Evolutionary conservation across 805 yeast genomes (phyloP), one percentile per base, ranked within the genome.

Genomic region (Lipomyces oligophaga): DNA sequence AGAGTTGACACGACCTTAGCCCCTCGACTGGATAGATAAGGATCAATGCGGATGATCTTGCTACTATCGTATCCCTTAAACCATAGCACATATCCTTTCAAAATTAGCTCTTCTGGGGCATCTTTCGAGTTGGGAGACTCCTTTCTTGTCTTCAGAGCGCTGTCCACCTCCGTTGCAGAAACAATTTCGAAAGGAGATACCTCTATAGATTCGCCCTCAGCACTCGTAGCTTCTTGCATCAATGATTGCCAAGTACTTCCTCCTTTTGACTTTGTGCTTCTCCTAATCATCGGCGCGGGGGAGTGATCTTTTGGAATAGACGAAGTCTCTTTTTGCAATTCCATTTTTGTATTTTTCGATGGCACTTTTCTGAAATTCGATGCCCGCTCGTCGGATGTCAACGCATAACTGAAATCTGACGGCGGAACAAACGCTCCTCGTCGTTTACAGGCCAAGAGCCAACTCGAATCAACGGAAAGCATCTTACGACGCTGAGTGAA

Each of bases 391-490:
- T 41, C 46, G n/a, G 34, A 41, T 3, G 30, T 19, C 27, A 47
- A 11, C 10, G 56, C 57, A 5, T 64, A 51, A 38, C 63, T 58
- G 55, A 63, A 70, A n/a, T 66, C 63, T n/a, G 59, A 58, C 25
- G 24, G 15, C 3, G 43, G 35, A 3, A 48, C 37, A n/a, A 34
- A 27, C 3, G 49, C 55, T 11, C 34, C 34, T 10, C 55, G 60
- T 38, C 59, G 61, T 2, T 67, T 47, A 39, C 76, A 69, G 46
- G 72, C 71, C 3, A 59, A 27, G 11, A 76, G 41, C 79, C 79
- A 76, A 39, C 65, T 61, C 6, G 71, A 69, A 45, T 67, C 67
- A 2, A 74, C 72, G 2, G 73, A 60, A 1, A 71, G 68, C 13
- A 74, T 64, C 15, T 61, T 59, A 64, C 71, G 67, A 25, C 60